Evolutionary conservation across 495 filamentous ascomycete species (phyloP).

Genomic region (Neurospora intermedia): DNA sequence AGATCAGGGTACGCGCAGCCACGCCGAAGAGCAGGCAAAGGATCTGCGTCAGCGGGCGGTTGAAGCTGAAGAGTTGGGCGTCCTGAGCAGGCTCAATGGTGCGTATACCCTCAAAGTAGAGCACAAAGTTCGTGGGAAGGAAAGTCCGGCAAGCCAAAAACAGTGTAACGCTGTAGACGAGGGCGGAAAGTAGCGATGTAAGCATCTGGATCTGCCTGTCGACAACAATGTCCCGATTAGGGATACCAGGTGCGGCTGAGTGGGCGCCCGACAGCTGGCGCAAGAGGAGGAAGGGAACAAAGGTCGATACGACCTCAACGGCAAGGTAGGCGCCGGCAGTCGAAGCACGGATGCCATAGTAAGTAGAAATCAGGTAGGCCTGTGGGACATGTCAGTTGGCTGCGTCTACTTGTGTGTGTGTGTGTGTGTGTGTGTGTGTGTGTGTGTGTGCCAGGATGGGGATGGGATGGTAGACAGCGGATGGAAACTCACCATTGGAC

Average conservation of each 20-base stretch:
- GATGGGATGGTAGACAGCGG: neutral
- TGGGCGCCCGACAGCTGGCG: constrained; percentile 54
- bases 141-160: constrained; percentile 52
- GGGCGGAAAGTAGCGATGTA: constrained; percentile 53
- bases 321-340: constrained; percentile 45
- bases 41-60: constrained; percentile 35
- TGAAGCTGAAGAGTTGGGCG: constrained; percentile 42
- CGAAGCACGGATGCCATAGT: constrained; percentile 54
- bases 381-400: constrained; percentile 16
- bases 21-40: constrained; percentile 42
- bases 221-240: constrained; percentile 60
- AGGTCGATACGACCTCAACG: constrained; percentile 56
- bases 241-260: constrained; percentile 42
- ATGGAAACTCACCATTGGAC: constrained; percentile 46
- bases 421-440: neutral
- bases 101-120: constrained; percentile 57
- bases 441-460: neutral
- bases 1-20: constrained; percentile 62
- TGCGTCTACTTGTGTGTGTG: neutral
- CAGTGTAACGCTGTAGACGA: constrained; percentile 56
- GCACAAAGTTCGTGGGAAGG: constrained; percentile 55
- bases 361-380: constrained; percentile 58
- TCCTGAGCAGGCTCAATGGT: constrained; percentile 53
- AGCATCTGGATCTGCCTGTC: constrained; percentile 51
- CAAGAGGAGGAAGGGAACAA: constrained; percentile 60